These are phyloP conservation scores for Ceratobasidium theobromae DNA, from an alignment of 1,284 basidiomycete species.

Conservation along the genomic window DNA sequence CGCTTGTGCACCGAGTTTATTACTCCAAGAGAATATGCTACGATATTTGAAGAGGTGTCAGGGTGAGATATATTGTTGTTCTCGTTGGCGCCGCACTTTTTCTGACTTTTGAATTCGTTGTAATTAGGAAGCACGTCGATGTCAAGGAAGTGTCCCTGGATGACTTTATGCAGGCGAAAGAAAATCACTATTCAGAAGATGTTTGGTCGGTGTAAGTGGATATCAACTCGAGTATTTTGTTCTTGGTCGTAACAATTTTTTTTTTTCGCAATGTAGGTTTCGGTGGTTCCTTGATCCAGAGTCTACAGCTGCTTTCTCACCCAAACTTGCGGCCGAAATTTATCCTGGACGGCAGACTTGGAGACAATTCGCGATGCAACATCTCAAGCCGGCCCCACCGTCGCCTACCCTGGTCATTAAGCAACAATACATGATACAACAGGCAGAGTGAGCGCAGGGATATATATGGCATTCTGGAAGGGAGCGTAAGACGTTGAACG, in stretches of 20 bases:
- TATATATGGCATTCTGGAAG: background rate
- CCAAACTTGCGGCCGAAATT: background rate
- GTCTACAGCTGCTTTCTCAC: background rate
- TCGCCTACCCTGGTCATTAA: conserved; percentile 4
- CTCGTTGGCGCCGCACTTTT: background rate
- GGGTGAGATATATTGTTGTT: conserved; percentile 1
- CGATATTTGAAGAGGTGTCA: conserved; percentile 28
- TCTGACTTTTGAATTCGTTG: too few relatives aligned
- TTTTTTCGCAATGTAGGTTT: background rate
- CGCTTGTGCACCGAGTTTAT: conserved; percentile 21
- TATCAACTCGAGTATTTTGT: background rate
- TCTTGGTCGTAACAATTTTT: background rate
- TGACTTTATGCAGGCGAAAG: conserved; percentile 22
- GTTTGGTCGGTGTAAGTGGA: conserved; percentile 19
- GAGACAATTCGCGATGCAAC: conserved; percentile 8
- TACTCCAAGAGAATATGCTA: conserved; percentile 19
- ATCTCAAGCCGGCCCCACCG: background rate
- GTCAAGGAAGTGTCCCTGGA: conserved; percentile 23
- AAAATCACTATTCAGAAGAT: conserved; percentile 5
- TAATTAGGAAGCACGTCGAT: background rate
- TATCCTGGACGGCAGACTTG: conserved; percentile 15
- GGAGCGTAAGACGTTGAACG: too few relatives aligned
- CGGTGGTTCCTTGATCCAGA: background rate
- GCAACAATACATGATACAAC: background rate
- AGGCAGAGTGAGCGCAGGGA: background rate